Conservation (phyloP, 2,329 filamentous ascomycete genomes). For the Didymella pinodella region DNA sequence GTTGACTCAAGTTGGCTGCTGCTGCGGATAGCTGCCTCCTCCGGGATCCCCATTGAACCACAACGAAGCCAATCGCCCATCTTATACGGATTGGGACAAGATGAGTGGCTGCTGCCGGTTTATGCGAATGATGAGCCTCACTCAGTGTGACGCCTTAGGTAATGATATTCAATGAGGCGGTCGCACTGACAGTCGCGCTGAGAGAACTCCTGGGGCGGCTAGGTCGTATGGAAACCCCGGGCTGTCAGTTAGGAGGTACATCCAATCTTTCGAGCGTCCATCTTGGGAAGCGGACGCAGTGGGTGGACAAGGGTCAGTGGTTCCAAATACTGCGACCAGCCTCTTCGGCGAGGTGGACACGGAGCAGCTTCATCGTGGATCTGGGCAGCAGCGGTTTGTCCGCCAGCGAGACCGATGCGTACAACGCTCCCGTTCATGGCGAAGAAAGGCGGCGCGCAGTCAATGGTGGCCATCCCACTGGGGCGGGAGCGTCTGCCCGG, state of each 20-base stretch:
- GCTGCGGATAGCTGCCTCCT: conserved; percentile 32
- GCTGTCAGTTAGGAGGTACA: conserved; percentile 28
- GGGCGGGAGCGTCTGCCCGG: conserved; percentile 10
- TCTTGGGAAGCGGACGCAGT: conserved; percentile 14
- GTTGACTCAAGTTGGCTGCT: conserved; percentile 24
- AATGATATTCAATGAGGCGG: conserved; percentile 25
- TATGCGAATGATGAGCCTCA: conserved; percentile 29
- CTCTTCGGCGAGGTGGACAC: conserved; percentile 20
- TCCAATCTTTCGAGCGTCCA: conserved; percentile 12
- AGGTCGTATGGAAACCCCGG: conserved; percentile 32
- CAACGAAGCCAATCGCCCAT: conserved; percentile 22
- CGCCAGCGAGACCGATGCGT: conserved; percentile 2
- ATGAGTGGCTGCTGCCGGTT: conserved; percentile 14
- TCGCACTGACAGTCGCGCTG: conserved; percentile 19
- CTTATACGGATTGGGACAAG: conserved; percentile 22
- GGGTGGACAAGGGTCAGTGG: conserved; percentile 16
- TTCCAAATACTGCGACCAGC: conserved; percentile 9
- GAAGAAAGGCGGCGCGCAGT: conserved; percentile 1
- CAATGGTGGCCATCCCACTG: conserved; percentile 23
- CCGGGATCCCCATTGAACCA: conserved; percentile 27
- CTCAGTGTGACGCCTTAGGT: conserved; percentile 27
- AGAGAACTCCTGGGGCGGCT: conserved; percentile 18
- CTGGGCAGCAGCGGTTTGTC: conserved; percentile 3
- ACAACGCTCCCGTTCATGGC: conserved; percentile 3
- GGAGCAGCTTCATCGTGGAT: conserved; percentile 2